Percentiles rank a stretch among this genome's conserved stretches.
Evolutionary conservation across 2,329 filamentous ascomycete species (phyloP).

Genomic region (Pseudocercospora crystallina): DNA sequence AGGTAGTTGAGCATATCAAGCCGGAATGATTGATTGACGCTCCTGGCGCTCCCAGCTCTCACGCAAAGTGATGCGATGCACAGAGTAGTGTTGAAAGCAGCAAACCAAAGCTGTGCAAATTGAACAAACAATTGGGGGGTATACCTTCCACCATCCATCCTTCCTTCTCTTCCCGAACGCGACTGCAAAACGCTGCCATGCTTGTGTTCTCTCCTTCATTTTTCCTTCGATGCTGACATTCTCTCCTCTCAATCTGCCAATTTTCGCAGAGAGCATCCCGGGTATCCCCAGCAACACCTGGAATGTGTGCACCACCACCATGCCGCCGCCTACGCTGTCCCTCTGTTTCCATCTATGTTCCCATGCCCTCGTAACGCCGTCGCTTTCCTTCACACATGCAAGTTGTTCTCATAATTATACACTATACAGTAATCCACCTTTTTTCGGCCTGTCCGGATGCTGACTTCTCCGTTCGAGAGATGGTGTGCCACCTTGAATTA

Average conservation of each 20-base stretch:
- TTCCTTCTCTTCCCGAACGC: background rate
- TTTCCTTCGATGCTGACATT: background rate
- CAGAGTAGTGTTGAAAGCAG: background rate
- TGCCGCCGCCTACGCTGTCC: background rate
- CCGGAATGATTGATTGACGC: too few species aligned
- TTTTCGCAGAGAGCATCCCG: background rate
- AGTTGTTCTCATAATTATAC: conserved; percentile 9
- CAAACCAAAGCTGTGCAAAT: background rate
- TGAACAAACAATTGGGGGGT: background rate
- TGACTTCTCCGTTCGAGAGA: background rate
- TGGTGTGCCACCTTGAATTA: background rate
- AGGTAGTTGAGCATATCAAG: background rate
- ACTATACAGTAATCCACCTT: background rate
- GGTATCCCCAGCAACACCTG: too few species aligned
- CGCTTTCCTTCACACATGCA: conserved; percentile 9
- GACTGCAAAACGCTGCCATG: too few species aligned
- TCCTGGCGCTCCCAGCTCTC: too few species aligned
- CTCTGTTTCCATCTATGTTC: conserved; percentile 7
- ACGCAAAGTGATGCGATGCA: too few species aligned
- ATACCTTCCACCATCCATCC: conserved; percentile 6
- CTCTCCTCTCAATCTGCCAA: background rate
- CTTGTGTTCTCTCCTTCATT: background rate
- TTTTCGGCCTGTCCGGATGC: background rate
- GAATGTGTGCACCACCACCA: too few species aligned
- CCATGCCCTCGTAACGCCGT: conserved; percentile 11